Evolutionary conservation across 2,329 filamentous ascomycete genomes (phyloP).

Genomic region (Hymenoscyphus infarciens): DNA sequence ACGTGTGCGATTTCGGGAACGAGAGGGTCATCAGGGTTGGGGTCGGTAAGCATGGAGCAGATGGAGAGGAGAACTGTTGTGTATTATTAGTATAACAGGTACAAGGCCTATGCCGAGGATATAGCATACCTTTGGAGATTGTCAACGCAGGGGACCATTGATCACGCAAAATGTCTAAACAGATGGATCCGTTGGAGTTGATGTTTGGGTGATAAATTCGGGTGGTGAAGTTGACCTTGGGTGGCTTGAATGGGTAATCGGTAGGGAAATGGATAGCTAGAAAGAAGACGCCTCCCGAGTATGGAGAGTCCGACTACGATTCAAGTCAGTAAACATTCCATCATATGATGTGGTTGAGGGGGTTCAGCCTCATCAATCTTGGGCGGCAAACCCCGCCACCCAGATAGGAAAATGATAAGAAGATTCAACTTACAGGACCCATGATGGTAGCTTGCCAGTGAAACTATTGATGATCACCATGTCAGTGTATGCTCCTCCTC

Average conservation of each 20-base stretch:
- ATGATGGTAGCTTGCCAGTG: conserved; percentile 99
- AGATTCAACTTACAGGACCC: conserved; percentile 76
- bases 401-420: conserved; percentile 23
- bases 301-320: conserved; percentile 83
- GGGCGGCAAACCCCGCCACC: conserved; percentile 14
- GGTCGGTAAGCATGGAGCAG: conserved; percentile 99
- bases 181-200: conserved; percentile 99
- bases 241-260: conserved; percentile 99
- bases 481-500: conserved; percentile 34
- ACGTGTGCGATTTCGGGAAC: conserved; percentile 99
- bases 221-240: conserved; percentile 99
- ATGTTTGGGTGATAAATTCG: conserved; percentile 99
- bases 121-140: conserved; percentile 83
- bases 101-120: neutral
- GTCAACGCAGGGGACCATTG: conserved; percentile 99
- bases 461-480: conserved; percentile 58
- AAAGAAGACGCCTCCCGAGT: conserved; percentile 98
- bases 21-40: conserved; percentile 97
- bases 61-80: conserved; percentile 85
- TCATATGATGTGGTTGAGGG: conserved; percentile 17
- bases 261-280: conserved; percentile 98
- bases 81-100: neutral
- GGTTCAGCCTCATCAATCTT: conserved; percentile 18
- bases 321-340: conserved; percentile 22
- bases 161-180: conserved; percentile 95